phyloP scores from a whole-genome alignment of 805 yeast species.

The Kuraishia hungarica region DNA sequence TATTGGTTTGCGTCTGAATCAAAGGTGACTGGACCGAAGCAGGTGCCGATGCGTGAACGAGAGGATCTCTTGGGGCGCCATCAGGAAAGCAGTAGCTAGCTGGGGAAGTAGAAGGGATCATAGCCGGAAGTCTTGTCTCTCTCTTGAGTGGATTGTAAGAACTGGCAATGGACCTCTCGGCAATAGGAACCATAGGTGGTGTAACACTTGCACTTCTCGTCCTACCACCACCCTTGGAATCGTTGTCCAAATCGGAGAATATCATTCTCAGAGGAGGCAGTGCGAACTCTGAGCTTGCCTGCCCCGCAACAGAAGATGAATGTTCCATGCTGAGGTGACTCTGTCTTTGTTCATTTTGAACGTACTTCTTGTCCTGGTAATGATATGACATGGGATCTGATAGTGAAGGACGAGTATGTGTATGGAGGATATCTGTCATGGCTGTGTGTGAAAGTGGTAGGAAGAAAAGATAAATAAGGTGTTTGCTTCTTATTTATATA shows the following conservation, averaged over 20 bases:
- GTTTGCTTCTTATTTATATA: no score
- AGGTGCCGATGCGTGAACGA: not conserved
- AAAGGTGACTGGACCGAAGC: not conserved
- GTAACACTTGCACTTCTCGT: not conserved
- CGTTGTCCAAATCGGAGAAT: not conserved
- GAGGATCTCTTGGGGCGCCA: not conserved
- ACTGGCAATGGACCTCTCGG: not conserved
- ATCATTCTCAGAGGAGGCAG: not conserved
- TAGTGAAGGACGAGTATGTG: not conserved
- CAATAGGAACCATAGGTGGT: not conserved
- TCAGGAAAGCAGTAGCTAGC: not conserved
- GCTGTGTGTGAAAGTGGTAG: not conserved
- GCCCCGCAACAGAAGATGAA: not conserved
- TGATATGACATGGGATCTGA: not conserved
- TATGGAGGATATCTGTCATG: not conserved
- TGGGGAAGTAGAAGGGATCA: not conserved
- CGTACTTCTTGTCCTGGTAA: not conserved
- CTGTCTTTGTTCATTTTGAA: not conserved
- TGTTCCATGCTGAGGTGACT: not conserved
- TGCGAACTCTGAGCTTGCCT: not conserved
- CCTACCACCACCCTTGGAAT: not conserved
- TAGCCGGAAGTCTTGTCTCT: not conserved
- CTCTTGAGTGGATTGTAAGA: not conserved
- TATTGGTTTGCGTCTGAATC: not conserved
- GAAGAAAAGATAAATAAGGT: no score